These are phyloP conservation scores for Wickerhamomyces sp. DNA, from an alignment of 1,139 yeast species.

Conservation along the genomic window DNA sequence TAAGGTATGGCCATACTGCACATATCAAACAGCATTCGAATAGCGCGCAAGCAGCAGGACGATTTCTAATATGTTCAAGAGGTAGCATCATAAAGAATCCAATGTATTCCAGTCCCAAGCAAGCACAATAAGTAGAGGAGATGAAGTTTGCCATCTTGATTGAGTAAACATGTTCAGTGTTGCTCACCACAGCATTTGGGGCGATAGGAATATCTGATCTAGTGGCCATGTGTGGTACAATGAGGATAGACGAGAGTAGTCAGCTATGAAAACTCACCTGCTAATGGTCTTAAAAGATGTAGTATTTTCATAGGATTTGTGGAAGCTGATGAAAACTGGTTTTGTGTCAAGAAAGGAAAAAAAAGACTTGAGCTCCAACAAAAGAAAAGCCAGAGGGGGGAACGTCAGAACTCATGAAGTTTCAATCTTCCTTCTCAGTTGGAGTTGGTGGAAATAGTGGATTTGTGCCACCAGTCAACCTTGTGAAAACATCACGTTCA, in stretches of 20 bases:
- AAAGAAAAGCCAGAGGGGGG: neutral
- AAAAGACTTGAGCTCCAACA: neutral
- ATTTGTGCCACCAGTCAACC: constrained; percentile 21
- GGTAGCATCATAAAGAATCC: constrained; percentile 39
- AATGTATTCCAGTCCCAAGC: constrained; percentile 36
- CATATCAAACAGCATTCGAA: constrained; percentile 28
- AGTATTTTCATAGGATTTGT: no score
- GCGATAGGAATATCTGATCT: constrained; percentile 20
- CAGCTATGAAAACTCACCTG: no score
- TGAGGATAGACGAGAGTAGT: neutral
- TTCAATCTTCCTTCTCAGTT: neutral
- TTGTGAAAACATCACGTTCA: constrained; percentile 43
- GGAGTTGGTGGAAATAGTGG: constrained; percentile 5
- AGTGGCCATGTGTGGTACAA: neutral
- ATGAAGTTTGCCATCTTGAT: constrained; percentile 23
- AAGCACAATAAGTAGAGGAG: constrained; percentile 28
- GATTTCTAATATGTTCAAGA: constrained; percentile 37
- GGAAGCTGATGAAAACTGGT: neutral
- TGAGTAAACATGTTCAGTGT: constrained; percentile 28
- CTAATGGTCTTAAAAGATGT: no score
- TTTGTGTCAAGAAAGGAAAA: neutral
- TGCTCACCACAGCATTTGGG: constrained; percentile 21
- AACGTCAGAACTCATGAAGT: no score
- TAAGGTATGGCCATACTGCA: constrained; percentile 1
- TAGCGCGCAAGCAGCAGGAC: constrained; percentile 32